Evolutionary conservation across 208 protist species (phyloP), one percentile per base, ranked within the genome.

Genomic region (Acanthamoeba healyi): DNA sequence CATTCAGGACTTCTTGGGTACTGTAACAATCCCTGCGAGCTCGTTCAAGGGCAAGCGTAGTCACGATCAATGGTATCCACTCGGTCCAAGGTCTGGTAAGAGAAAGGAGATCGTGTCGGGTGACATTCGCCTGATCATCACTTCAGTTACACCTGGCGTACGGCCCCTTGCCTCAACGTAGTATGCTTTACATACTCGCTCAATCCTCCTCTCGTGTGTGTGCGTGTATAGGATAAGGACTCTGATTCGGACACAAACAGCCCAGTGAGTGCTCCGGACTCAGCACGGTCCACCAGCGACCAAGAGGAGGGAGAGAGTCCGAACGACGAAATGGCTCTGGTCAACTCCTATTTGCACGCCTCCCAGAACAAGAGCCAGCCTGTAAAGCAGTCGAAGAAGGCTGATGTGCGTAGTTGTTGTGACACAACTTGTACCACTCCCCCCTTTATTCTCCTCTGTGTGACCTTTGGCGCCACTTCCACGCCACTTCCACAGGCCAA

Each of bases 81-180:
- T 79, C 15, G 32, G 24, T 19, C 32, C 19, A 0, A 26, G 70
- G 38, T 38, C 70, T 17, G 36, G 36, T 38, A 44, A 29, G 40
- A 10, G 2, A 6, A 79, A 79, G 70, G 70, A 79, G 17, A 38
- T 79, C 26, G 70, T 79, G 0, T 29, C 26, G 40, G 70, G 70
- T 38, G 70, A 79, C 70, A 79, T 79, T 49, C 36, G 70, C 0
- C 70, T 79, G 36, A 34, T 79, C 40, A 79, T 79, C 34, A 79
- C 34, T 24, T 38, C 46, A 2, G 0, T 12, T 19, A 17, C 46
- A 9, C 70, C 40, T 22, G 38, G 32, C 7, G 32, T 79, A 44
- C 9, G 38, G 36, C 29, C 24, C 6, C 24, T 49, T 29, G 19
- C 40, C 17, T n/a, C n/a, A n/a, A n/a, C n/a, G n/a, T n/a, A n/a